Base-by-base conservation (phyloP, 352 stramenopile species). In the Pythium rishiriense region DNA sequence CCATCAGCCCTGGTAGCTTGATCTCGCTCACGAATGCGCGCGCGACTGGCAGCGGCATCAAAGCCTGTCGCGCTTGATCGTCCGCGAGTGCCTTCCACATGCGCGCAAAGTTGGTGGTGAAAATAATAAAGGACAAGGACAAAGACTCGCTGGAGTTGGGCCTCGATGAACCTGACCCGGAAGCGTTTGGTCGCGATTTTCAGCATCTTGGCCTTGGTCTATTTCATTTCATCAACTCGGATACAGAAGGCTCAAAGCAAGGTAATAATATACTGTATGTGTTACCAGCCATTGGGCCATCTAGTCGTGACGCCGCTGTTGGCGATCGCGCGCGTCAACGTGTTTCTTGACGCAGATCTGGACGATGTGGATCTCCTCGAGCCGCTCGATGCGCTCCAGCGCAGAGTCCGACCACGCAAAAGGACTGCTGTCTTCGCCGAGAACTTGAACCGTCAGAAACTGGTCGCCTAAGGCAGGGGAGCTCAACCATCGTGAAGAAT, bases 61-160 rank as follows among this genome's bases (percentile, higher is more conserved):
- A 29, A 2, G 15, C 35, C 6, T 26, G 14, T 10, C 48, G 58
- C 15, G 11, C 37, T 4, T 65, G 48, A 17, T 52, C 22, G 14
- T 58, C 33, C 0, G 9, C 15, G 2, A 58, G 28, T 26, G 24
- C 26, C 21, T 58, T 65, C 58, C 58, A 65, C 6, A 65, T 28
- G 7, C 24, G 22, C 21, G 47, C 58, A 21, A 65, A 65, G 21
- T 25, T 35, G 33, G 22, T 54, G 50, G 28, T 66, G 39, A 26
- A 60, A 66, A 14, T 66, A 49, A 41, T 66, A 66, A 25, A 66
- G 37, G 2, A n/a, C n/a, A n/a, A 60, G 39, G 49, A 66, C 59
- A 1, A 66, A 48, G 10, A 59, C 58, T 21, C 28, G 33, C 19
- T 53, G 48, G 1, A 66, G 49, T 31, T 66, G 58, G 28, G 37